Evolutionary conservation across 805 yeast species (phyloP).

Genomic region (Yarrowia alimentaria): DNA sequence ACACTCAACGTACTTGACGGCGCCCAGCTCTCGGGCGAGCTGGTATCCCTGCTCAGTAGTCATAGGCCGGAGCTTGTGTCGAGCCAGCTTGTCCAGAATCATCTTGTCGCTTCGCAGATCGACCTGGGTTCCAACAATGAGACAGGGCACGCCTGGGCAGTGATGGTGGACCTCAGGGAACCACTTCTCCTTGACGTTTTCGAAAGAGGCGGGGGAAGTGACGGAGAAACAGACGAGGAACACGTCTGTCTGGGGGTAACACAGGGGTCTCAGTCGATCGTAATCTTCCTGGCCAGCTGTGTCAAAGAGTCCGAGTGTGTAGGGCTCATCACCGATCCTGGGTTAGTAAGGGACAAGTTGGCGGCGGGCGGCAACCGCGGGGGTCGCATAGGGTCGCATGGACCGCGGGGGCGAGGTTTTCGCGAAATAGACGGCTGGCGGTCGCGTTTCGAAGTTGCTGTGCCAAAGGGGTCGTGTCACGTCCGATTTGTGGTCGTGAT

Average conservation of each 20-base stretch:
- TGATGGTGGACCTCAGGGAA: conserved; percentile 97
- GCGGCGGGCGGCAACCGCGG: too few species aligned
- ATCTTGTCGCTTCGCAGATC: conserved; percentile 93
- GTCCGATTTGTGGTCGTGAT: too few species aligned
- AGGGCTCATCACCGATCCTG: conserved; percentile 91
- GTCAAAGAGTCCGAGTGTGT: conserved; percentile 94
- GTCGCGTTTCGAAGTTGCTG: too few species aligned
- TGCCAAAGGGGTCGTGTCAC: too few species aligned
- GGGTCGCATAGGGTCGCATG: too few species aligned
- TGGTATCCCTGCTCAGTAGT: conserved; percentile 84
- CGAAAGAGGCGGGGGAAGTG: conserved; percentile 95
- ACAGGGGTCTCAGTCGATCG: conserved; percentile 92
- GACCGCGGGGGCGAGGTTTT: too few species aligned
- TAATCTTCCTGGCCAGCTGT: conserved; percentile 99
- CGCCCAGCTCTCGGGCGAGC: conserved; percentile 89
- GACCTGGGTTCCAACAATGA: conserved; percentile 94
- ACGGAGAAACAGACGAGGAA: conserved; percentile 94
- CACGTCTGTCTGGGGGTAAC: conserved; percentile 96
- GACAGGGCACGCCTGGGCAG: conserved; percentile 97
- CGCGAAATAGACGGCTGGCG: too few species aligned
- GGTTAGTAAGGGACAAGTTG: conserved; percentile 36
- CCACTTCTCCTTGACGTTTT: conserved; percentile 98
- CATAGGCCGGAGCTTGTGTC: conserved; percentile 87
- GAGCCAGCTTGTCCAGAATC: conserved; percentile 80
- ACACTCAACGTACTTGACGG: conserved; percentile 96